Base-by-base conservation (phyloP, 2,329 filamentous ascomycete genomes). In the Aspergillus candidus region DNA sequence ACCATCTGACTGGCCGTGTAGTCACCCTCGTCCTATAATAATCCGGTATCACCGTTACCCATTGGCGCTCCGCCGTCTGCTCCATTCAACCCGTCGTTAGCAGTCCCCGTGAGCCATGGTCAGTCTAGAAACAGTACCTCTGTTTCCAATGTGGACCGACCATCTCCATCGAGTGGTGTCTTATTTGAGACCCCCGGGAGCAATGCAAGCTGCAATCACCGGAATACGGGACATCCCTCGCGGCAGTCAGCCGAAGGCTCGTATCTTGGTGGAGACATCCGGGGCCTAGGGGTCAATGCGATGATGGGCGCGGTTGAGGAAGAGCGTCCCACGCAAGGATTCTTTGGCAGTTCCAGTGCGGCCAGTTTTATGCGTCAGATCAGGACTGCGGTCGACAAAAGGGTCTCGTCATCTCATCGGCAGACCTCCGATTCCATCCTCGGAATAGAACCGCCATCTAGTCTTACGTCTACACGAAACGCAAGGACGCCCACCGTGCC, bases 311-410 rank as follows among this genome's bases (percentile, higher is more conserved):
- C 72, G 1, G 57, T 70, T 3, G 70, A 71, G 18, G 69, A 72
- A 42, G 70, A 66, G 1, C 65, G 55, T 10, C 50, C 52, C 15
- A 70, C 62, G 1, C 61, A 68, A 11, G 71, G 72, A 13, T 73
- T 71, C 46, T 74, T 74, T 43, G 71, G 72, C 0, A 72, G 65
- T 47, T 73, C 70, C 12, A 74, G 72, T 44, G 69, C 70, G 0
- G 70, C 70, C 0, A 71, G 70, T 2, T 74, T 74, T 38, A 73
- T 72, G 22, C 64, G 63, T 1, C 70, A 73, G 42, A 72, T 74
- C 32, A 72, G 68, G 40, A 66, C 61, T 1, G 70, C 70, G 0
- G 68, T 73, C 1, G 69, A 72, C 42, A 50, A 56, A 33, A 53
- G 55, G 22, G 39, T 63, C 2, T 44, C 47, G 1, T 58, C 57